These are phyloP conservation scores for Boechera divaricarpa DNA, from an alignment of 345 rosid species.

Conservation along the genomic window DNA sequence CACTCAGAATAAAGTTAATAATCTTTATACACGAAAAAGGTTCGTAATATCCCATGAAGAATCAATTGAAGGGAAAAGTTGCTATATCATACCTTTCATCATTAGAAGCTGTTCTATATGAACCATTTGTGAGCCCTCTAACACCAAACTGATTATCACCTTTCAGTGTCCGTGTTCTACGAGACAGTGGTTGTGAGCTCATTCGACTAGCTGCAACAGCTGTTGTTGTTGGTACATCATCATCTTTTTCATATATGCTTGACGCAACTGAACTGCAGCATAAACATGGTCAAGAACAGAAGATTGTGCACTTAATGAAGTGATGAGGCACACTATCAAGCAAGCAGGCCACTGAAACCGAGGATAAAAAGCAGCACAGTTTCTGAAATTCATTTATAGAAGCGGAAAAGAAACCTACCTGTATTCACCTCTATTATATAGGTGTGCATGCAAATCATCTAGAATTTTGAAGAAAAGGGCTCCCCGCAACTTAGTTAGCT, in stretches of 20 bases:
- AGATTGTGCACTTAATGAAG: slow-evolving; percentile 29
- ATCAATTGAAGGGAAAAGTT: slow-evolving; percentile 32
- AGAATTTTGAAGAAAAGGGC: slow-evolving; percentile 79
- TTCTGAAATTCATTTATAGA: slow-evolving; percentile 8
- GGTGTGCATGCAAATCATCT: slow-evolving; percentile 97
- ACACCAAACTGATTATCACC: slow-evolving; percentile 72
- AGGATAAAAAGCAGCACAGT: slow-evolving; percentile 18
- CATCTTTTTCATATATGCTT: slow-evolving; percentile 81
- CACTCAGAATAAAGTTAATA: slow-evolving; percentile 14
- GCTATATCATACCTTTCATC: slow-evolving; percentile 71
- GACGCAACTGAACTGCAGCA: slow-evolving; percentile 80
- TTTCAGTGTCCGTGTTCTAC: slow-evolving; percentile 86
- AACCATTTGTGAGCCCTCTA: slow-evolving; percentile 71
- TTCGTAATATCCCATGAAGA: slow-evolving; percentile 31
- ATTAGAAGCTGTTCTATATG: slow-evolving; percentile 63
- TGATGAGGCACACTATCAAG: slow-evolving; percentile 26
- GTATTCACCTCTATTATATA: slow-evolving; percentile 94
- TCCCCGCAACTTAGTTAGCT: slow-evolving; percentile 87
- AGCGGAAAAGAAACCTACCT: slow-evolving; percentile 56
- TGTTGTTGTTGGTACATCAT: slow-evolving; percentile 84
- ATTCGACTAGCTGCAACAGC: slow-evolving; percentile 70
- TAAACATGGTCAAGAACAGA: slow-evolving; percentile 47
- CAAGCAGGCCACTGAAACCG: slow-evolving; percentile 22
- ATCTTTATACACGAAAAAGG: background rate
- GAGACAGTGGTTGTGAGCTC: slow-evolving; percentile 82